phyloP scores from a whole-genome alignment of 2,329 filamentous ascomycete species.

The Lasiodiplodia theobromae region DNA sequence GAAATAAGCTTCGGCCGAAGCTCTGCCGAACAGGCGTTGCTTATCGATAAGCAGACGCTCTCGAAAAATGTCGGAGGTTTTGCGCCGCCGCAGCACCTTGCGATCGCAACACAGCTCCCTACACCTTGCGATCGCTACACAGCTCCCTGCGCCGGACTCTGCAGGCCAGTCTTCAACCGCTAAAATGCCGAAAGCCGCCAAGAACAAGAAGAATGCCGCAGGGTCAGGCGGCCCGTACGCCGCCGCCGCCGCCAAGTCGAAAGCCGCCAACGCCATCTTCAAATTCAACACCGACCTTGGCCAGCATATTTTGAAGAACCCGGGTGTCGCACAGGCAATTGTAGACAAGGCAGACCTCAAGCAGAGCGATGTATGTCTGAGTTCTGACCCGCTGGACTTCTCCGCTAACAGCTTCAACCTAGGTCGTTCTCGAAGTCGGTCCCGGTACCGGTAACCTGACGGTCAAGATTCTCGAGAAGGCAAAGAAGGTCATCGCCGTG shows the following conservation, averaged over 20 bases:
- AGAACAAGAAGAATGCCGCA: conserved; percentile 46
- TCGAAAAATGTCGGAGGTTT: conserved; percentile 12
- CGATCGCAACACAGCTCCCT: conserved; percentile 67
- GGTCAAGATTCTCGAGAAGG: conserved; percentile 85
- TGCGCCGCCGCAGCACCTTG: not conserved
- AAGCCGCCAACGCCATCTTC: conserved; percentile 81
- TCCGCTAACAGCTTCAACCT: conserved; percentile 14
- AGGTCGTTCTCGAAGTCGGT: conserved; percentile 86
- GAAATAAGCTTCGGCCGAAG: not conserved
- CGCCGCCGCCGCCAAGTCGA: conserved; percentile 55
- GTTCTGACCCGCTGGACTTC: not conserved
- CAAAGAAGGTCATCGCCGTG: conserved; percentile 82
- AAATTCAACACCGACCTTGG: conserved; percentile 84
- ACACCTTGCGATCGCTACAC: not conserved
- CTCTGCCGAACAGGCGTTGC: not conserved
- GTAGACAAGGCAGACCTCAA: conserved; percentile 89
- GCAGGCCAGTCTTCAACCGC: not conserved
- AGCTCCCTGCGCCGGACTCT: conserved; percentile 22
- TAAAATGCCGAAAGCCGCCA: conserved; percentile 49
- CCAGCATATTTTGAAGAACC: conserved; percentile 70
- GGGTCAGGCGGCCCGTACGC: conserved; percentile 54
- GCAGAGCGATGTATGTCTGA: conserved; percentile 68
- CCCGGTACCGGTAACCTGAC: conserved; percentile 91
- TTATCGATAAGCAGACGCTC: conserved; percentile 25
- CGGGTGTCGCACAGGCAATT: conserved; percentile 65